Base-by-base conservation (phyloP, 306 rosid species). In the Bauhinia variegata region DNA sequence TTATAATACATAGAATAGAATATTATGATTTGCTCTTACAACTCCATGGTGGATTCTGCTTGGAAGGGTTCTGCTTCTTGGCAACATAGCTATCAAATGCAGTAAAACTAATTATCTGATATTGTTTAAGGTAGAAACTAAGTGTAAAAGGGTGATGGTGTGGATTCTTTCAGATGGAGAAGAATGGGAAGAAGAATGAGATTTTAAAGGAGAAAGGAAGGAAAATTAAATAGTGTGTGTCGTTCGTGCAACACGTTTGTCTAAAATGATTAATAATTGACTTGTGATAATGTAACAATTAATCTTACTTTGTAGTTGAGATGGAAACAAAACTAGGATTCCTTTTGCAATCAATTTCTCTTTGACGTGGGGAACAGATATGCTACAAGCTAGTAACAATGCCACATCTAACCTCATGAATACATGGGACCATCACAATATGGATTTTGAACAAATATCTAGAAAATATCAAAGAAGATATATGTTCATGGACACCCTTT, bases 61-160 rank as follows among this genome's bases (percentile, higher is more conserved):
- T 2, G 96, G 96, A 75, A 89, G 91, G 10, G 91, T 89, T 72
- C 96, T 76, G 51, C 93, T 86, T 63, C 86, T 82, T 14, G 80
- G 47, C 86, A 89, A 73, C 96, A 89, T 84, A 70, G 47, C 49
- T 65, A 28, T 47, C 28, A 36, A 53, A 32, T 57, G 69, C 15
- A 19, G 55, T 52, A 37, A 54, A 60, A 60, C 7, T 28, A 50
- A 10, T 34, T 2, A 23, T 23, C 4, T n/a, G 28, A 10, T 31
- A 28, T 10, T 10, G 48, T 28, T 60, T 30, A 67, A 54, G 44
- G 18, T 18, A 59, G 14, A 23, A 36, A 54, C 39, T 10, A 57
- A 58, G 61, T 37, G 49, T 28, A 61, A 66, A 4, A 23, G 12
- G 63, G 2, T 14, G 54, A 42, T 59, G 42, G 31, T 32, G 70